phyloP scores from a whole-genome alignment of 768 basidiomycete genomes.

The Tricholoma saponaceum region DNA sequence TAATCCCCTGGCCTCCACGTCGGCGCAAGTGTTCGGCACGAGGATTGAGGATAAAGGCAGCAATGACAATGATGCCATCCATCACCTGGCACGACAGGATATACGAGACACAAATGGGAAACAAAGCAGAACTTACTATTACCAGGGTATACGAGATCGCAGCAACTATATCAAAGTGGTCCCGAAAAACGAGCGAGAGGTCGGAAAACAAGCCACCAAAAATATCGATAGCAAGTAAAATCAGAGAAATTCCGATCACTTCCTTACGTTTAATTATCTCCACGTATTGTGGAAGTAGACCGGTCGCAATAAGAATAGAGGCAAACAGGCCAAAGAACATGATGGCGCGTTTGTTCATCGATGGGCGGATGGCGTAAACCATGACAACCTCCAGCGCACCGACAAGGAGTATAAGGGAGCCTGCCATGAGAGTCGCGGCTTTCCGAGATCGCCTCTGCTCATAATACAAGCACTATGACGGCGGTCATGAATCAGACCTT shows the following conservation, averaged over 20 bases:
- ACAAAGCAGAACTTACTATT: conserved; percentile 36
- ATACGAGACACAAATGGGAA: background rate
- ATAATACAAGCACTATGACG: conserved; percentile 64
- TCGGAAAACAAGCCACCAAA: conserved; percentile 68
- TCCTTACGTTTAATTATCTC: conserved; percentile 66
- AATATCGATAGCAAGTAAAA: conserved; percentile 69
- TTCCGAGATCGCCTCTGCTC: conserved; percentile 34
- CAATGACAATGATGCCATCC: conserved; percentile 56
- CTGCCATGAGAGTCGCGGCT: conserved; percentile 30
- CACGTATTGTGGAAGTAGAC: conserved; percentile 59
- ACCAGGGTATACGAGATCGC: conserved; percentile 61
- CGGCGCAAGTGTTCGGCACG: conserved; percentile 38
- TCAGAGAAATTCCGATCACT: conserved; percentile 64
- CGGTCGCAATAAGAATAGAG: conserved; percentile 51
- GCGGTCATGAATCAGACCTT: conserved; percentile 5
- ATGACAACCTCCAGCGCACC: conserved; percentile 59
- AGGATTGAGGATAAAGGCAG: conserved; percentile 66
- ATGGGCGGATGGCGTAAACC: conserved; percentile 52
- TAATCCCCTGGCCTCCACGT: conserved; percentile 8
- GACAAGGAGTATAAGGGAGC: conserved; percentile 36
- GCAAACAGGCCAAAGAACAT: conserved; percentile 60
- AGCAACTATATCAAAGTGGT: conserved; percentile 59
- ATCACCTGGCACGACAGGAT: conserved; percentile 40
- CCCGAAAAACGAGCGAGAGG: conserved; percentile 65
- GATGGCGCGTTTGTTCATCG: conserved; percentile 31